phyloP scores from a whole-genome alignment of 805 yeast species.

The Saturnispora sanitii region DNA sequence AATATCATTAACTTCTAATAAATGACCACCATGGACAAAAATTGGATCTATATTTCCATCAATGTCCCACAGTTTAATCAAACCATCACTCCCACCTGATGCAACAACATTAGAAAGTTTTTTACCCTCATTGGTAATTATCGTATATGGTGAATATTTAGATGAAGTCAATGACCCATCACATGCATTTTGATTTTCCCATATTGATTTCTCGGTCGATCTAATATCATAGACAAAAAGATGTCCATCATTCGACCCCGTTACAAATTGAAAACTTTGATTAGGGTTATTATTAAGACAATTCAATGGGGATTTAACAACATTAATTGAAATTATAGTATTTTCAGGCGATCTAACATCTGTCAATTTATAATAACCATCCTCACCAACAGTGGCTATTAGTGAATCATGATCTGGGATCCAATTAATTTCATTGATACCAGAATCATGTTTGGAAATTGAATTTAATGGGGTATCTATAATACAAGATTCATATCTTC shows the following conservation, averaged over 20 bases:
- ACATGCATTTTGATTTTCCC: constrained; percentile 30
- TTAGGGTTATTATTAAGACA: constrained; percentile 50
- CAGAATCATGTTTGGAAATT: constrained; percentile 30
- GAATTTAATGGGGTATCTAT: constrained; percentile 13
- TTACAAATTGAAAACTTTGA: constrained; percentile 48
- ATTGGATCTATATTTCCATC: constrained; percentile 18
- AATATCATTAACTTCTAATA: constrained; percentile 76
- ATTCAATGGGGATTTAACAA: constrained; percentile 29
- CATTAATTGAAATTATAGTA: constrained; percentile 14
- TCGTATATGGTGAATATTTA: constrained; percentile 59
- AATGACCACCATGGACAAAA: constrained; percentile 79
- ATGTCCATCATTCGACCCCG: constrained; percentile 55
- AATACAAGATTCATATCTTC: constrained; percentile 8
- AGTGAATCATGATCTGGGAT: constrained; percentile 49
- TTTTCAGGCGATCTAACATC: constrained; percentile 37
- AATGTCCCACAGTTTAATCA: constrained; percentile 56
- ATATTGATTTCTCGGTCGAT: constrained; percentile 25
- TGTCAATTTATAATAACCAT: constrained; percentile 36
- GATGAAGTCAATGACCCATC: constrained; percentile 49
- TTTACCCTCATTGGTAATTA: constrained; percentile 26
- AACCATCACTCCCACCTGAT: constrained; percentile 54
- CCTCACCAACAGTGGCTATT: constrained; percentile 62
- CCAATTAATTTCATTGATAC: constrained; percentile 71
- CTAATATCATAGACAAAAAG: constrained; percentile 62
- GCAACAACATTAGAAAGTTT: constrained; percentile 34